A percentile compares a stretch with the other conserved stretches of the same genome.
Conservation (phyloP, 768 basidiomycete species). For the Pleurotus ostreatus region DNA sequence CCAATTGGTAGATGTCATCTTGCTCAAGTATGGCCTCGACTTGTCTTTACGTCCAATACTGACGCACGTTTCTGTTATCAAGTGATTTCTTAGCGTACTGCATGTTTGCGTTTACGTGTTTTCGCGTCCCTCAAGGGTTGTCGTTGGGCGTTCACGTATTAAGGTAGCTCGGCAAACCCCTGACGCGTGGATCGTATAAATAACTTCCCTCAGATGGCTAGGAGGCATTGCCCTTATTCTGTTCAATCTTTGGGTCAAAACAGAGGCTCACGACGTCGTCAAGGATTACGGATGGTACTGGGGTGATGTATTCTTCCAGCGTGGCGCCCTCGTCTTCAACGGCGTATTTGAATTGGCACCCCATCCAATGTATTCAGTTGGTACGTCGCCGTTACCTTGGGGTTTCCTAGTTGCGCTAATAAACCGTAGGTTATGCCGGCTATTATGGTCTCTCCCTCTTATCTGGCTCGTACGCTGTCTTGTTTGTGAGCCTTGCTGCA, state of each 20-base stretch:
- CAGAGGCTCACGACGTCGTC: constrained; percentile 94
- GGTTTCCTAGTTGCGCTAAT: background rate
- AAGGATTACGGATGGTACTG: constrained; percentile 98
- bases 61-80: constrained; percentile 8
- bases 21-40: constrained; percentile 73
- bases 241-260: constrained; percentile 99
- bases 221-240: constrained; percentile 80
- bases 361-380: constrained; percentile 94
- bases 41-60: background rate
- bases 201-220: constrained; percentile 61
- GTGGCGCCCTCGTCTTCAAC: constrained; percentile 92
- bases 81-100: constrained; percentile 92
- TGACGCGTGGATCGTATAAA: background rate
- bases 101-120: constrained; percentile 92
- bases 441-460: constrained; percentile 96
- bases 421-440: constrained; percentile 76
- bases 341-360: constrained; percentile 95
- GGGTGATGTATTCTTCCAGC: constrained; percentile 91
- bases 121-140: constrained; percentile 78
- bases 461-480: constrained; percentile 81
- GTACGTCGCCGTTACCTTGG: constrained; percentile 25
- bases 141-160: constrained; percentile 71
- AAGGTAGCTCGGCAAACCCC: constrained; percentile 41
- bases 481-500: constrained; percentile 91
- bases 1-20: constrained; percentile 92